Evolutionary conservation across 163 green algal species (phyloP), one percentile per base, ranked within the genome.

Genomic region (Coccomyxa subellipsoidea): DNA sequence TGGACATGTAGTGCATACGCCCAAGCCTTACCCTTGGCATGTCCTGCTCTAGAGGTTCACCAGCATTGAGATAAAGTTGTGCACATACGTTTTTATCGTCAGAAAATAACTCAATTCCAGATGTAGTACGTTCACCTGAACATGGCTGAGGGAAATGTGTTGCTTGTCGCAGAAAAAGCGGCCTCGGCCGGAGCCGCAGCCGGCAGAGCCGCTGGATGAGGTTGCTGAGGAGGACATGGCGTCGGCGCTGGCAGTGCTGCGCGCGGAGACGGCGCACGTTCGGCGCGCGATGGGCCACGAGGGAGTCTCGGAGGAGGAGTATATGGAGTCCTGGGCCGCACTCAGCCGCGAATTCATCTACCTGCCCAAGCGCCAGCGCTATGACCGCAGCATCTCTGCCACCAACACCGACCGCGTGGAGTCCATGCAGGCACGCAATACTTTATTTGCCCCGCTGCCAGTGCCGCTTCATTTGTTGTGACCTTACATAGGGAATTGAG

Each of bases 261-360:
- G 87, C n/a, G 85, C 86, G 31, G 93, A 97, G 87, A 82, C 70
- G 23, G 69, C 82, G 4, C 75, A 88, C 69, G 83, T 97, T 79
- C 85, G 86, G 18, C 66, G 38, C n/a, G 86, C 81, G 31, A 87
- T 90, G 85, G 86, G 86, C 2, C 84, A 92, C 69, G 73, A 78
- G 0, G 79, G 47, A 29, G 76, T 85, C 10, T 53, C 40, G 23
- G 76, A 76, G 0, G 87, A 94, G 12, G 91, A 96, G 38, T 96
- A 94, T 85, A 34, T 76, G 0, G 90, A 93, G 7, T 87, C 90
- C 29, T 94, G 89, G 88, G 75, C 84, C 15, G 84, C 80, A 1
- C 85, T 87, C 53, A 72, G 80, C 1, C 80, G 86, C 10, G 94
- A 98, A 78, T 89, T 95, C 70, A 90, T 97, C 69, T 97, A 87